Percentiles rank a stretch among this genome's conserved stretches.
Conservation (phyloP, 768 basidiomycete species). For the Postia placenta region DNA sequence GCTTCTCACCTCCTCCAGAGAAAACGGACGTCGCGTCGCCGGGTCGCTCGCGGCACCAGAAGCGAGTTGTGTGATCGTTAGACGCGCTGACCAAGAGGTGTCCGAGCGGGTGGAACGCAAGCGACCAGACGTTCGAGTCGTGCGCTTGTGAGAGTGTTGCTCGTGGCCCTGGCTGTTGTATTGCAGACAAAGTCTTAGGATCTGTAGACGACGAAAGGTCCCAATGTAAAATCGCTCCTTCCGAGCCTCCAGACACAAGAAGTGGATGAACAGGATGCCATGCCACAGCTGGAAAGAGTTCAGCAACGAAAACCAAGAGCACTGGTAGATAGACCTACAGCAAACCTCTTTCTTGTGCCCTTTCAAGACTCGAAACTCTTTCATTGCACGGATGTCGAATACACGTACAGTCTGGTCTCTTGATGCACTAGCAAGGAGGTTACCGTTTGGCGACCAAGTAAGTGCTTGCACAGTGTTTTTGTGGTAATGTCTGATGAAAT, state of each 20-base stretch:
- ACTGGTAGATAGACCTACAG: constrained; percentile 47
- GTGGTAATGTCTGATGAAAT: constrained; percentile 79
- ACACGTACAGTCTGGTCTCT: constrained; percentile 93
- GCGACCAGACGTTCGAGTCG: constrained; percentile 95
- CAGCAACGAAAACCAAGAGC: not conserved
- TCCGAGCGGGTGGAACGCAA: constrained; percentile 93
- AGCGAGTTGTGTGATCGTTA: constrained; percentile 99
- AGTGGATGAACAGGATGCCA: constrained; percentile 96
- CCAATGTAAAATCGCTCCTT: constrained; percentile 94
- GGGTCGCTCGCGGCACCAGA: constrained; percentile 91
- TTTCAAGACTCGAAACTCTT: constrained; percentile 85
- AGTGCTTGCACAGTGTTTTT: constrained; percentile 95
- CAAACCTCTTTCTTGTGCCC: constrained; percentile 99
- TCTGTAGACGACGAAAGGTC: constrained; percentile 67
- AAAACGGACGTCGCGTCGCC: constrained; percentile 79
- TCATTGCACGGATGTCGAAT: constrained; percentile 98
- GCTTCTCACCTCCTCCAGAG: constrained; percentile 79
- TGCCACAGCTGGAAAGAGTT: constrained; percentile 57
- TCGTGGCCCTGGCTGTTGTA: constrained; percentile 47
- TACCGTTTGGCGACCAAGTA: constrained; percentile 91
- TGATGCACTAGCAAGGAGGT: constrained; percentile 90
- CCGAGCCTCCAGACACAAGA: constrained; percentile 89
- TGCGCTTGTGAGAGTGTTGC: constrained; percentile 93
- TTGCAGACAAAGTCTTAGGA: constrained; percentile 24
- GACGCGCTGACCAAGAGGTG: constrained; percentile 90